Evolutionary conservation across 495 filamentous ascomycete species (phyloP).

Genomic region (Chaetomium fimeti): DNA sequence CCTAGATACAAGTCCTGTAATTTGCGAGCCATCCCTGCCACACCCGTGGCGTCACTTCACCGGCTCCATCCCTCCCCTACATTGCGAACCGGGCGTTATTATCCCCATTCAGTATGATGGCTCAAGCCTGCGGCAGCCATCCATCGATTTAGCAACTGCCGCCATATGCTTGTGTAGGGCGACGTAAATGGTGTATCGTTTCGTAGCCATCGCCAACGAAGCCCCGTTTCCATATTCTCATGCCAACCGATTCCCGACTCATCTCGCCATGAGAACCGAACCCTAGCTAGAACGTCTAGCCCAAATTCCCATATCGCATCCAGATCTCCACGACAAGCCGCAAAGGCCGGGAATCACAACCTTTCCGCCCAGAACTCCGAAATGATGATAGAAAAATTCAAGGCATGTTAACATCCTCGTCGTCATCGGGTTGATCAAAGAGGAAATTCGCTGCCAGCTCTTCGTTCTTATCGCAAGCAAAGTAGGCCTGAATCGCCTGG

Average conservation of each 20-base stretch:
- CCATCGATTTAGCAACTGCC: constrained; percentile 1
- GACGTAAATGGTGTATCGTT: neutral
- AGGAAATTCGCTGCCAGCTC: constrained; percentile 96
- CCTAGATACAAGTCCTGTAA: neutral
- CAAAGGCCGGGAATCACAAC: neutral
- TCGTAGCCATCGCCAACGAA: constrained; percentile 1
- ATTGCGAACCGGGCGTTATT: neutral
- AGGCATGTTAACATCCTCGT: constrained; percentile 50
- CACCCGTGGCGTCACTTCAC: neutral
- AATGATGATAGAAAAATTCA: constrained; percentile 18
- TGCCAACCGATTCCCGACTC: neutral
- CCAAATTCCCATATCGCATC: constrained; percentile 12
- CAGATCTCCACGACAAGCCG: constrained; percentile 9
- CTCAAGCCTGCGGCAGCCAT: neutral
- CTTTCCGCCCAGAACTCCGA: constrained; percentile 1
- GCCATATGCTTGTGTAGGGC: neutral
- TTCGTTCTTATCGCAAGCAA: constrained; percentile 99
- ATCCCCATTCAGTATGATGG: neutral
- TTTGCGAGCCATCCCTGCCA: neutral
- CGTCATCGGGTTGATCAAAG: constrained; percentile 93
- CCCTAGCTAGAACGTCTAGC: constrained; percentile 11
- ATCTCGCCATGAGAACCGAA: constrained; percentile 2
- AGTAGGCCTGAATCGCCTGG: constrained; percentile 95
- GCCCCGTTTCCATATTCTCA: neutral
- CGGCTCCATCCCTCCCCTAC: neutral